Percentiles rank a stretch among this genome's conserved stretches.
These are phyloP conservation scores for Nakataea oryzae DNA, from an alignment of 2,329 filamentous ascomycete species.

Conservation along the genomic window DNA sequence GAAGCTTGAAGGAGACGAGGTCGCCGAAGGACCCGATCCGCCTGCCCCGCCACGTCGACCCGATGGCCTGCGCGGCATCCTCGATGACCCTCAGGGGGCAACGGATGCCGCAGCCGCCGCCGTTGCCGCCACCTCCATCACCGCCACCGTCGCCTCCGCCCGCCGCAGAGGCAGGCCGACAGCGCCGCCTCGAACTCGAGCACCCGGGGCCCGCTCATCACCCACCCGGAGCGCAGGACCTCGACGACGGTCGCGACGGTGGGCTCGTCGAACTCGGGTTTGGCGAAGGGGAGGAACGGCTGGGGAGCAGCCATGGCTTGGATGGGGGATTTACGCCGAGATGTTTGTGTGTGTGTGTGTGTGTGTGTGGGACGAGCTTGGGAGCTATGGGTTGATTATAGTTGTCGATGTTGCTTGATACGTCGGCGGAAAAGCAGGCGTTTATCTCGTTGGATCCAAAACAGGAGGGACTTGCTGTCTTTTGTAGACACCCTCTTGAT, in stretches of 20 bases:
- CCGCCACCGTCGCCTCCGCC: too few relatives aligned
- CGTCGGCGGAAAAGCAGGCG: too few relatives aligned
- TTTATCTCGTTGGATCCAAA: not conserved
- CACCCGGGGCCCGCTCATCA: not conserved
- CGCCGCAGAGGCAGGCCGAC: not conserved
- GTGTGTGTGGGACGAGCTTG: too few relatives aligned
- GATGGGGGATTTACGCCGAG: too few relatives aligned
- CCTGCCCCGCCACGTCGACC: not conserved
- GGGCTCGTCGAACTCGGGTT: not conserved
- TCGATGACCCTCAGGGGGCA: not conserved
- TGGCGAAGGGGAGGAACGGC: not conserved
- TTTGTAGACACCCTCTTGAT: too few relatives aligned
- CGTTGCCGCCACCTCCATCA: too few relatives aligned
- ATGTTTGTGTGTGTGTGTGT: too few relatives aligned
- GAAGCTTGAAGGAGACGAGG: not conserved
- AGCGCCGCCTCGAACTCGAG: not conserved
- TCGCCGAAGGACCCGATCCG: not conserved
- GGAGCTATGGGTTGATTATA: too few relatives aligned
- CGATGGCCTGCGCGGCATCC: not conserved
- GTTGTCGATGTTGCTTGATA: too few relatives aligned
- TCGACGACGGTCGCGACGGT: not conserved
- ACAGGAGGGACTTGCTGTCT: not conserved
- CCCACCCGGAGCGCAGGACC: not conserved
- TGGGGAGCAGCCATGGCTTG: not conserved
- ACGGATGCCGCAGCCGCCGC: too few relatives aligned